phyloP scores from a whole-genome alignment of 2,329 filamentous ascomycete species.

The Cladosporium oxysporum region DNA sequence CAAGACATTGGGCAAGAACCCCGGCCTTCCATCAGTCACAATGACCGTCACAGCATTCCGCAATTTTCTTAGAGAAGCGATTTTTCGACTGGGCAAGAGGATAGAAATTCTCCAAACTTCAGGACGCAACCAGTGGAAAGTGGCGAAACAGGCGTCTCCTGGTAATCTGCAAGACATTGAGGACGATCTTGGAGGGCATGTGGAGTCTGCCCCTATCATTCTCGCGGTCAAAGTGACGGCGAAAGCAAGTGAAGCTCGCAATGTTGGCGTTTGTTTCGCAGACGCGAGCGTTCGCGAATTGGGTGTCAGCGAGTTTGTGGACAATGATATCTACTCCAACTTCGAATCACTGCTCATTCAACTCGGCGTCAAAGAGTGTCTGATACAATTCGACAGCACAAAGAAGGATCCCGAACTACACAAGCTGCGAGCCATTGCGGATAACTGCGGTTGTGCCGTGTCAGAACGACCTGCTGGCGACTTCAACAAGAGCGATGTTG shows the following conservation, averaged over 20 bases:
- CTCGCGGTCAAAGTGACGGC: constrained; percentile 89
- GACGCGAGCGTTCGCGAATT: constrained; percentile 95
- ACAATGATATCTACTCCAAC: constrained; percentile 98
- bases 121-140: constrained; percentile 86
- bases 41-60: constrained; percentile 94
- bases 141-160: constrained; percentile 80
- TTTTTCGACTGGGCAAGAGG: constrained; percentile 87
- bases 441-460: constrained; percentile 87
- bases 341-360: constrained; percentile 96
- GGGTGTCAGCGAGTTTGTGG: constrained; percentile 96
- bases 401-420: constrained; percentile 85
- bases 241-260: constrained; percentile 81
- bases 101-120: constrained; percentile 85
- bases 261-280: constrained; percentile 93
- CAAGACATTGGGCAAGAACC: constrained; percentile 80
- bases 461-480: constrained; percentile 75
- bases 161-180: constrained; percentile 97
- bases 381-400: constrained; percentile 75
- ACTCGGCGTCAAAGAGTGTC: constrained; percentile 88
- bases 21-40: constrained; percentile 88
- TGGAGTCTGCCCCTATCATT: constrained; percentile 91
- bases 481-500: constrained; percentile 88
- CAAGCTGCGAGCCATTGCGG: constrained; percentile 85
- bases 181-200: constrained; percentile 83
- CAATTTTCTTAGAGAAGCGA: constrained; percentile 89